Evolutionary conservation across 2,329 filamentous ascomycete species (phyloP), one percentile per base, ranked within the genome.

Genomic region (Saccharata proteae): DNA sequence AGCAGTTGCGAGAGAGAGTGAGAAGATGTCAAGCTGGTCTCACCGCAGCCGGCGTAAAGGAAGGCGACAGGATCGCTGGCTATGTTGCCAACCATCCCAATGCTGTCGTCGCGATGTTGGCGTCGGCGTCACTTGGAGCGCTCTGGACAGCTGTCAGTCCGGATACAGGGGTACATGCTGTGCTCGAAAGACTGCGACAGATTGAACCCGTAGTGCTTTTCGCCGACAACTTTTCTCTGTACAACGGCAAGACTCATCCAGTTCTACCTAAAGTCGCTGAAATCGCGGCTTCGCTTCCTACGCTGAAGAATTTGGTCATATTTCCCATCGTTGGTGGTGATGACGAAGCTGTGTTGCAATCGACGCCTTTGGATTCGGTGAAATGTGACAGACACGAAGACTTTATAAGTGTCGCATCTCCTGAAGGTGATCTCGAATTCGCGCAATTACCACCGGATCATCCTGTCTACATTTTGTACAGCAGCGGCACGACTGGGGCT

Each of bases 111-210:
- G 83, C 84, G 13, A 90, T 93, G 77, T 67, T 98, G 18, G 81
- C 82, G 1, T 71, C 84, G 0, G 77, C 84, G 1, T 75, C 82
- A 1, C 55, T 94, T 2, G 90, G 90, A 17, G 86, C 81, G 11
- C 72, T 93, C 21, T 96, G 88, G 88, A 93, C 86, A 1, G 81
- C 81, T 5, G 83, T 94, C 29, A 92, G 82, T 45, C 85, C 88
- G 3, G 88, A 96, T 53, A 93, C 80, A 11, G 88, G 88, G 8
- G 82, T 93, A 2, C 83, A 82, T 45, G 88, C 86, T 11, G 86
- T 96, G 1, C 61, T 96, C 16, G 90, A 96, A 51, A 71, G 90
- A 6, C 60, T 96, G 38, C 69, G 70, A 26, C 90, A 96, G 60
- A 90, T 96, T 42, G 71, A 77, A 38, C 88, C 90, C 4, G 75